Evolutionary conservation across 192 early-diverging fungal genomes (phyloP), one percentile per base, ranked within the genome.

Genomic region (Rhizoclosmatium globosum): DNA sequence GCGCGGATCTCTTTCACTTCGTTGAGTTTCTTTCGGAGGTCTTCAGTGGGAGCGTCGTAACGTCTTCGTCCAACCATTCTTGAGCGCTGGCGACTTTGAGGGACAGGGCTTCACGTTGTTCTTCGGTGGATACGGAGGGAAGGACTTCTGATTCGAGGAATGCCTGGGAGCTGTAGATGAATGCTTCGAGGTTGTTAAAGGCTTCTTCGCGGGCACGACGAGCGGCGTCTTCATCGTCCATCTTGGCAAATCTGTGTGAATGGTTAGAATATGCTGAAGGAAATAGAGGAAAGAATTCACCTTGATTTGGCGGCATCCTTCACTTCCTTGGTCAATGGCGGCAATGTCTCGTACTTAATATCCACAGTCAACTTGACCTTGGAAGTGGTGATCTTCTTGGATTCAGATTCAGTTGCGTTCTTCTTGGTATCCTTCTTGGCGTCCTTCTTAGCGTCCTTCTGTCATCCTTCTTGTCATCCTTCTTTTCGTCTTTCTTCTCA

Each of bases 61-160:
- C 94, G 38, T 91, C 90, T 57, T 91, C 93, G 71, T 96, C 93
- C 31, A 98, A 79, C 98, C 98, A 99, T 17, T 95, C 95, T 3
- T 92, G 89, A 2, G 88, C 83, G 21, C 83, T 87, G 13, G 86
- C 83, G 3, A 94, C 84, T 11, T 81, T 82, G 31, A 87, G 82
- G 4, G 84, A 83, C 19, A 98, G 81, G 2, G 81, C 81, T 50
- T 88, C 85, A 56, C 94, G 92, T 80, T 98, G 91, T 3, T 88
- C 87, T 39, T 91, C 89, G 17, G 92, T 93, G 45, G 90, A 87
- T 17, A 94, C 89, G 4, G 85, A 72, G 64, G 87, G 84, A 53
- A 92, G 86, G 45, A 90, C 90, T 45, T 95, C 93, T 65, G 95
- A 92, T 58, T 94, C 89, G 61, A 94, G 83, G 66, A 95, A 89